These are phyloP conservation scores for Herpetospermum pedunculosum DNA, from an alignment of 306 rosid genomes.

Conservation along the genomic window DNA sequence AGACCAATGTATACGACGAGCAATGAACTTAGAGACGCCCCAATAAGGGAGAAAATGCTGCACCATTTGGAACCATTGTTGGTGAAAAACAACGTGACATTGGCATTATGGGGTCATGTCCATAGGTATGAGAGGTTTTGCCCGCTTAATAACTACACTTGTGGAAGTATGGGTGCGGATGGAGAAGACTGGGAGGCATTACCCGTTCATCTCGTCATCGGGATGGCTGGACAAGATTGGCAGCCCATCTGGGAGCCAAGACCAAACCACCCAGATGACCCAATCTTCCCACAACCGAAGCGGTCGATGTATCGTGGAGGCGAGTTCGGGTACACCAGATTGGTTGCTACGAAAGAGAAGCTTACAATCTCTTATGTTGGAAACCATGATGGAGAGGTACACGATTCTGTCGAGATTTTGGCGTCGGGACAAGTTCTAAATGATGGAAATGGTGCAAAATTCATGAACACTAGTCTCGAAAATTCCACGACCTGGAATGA, in stretches of 20 bases:
- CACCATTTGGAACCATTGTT: conserved; percentile 75
- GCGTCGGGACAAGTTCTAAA: conserved; percentile 47
- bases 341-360: conserved; percentile 58
- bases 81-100: conserved; percentile 63
- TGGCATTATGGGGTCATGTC: conserved; percentile 93
- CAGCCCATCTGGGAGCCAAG: conserved; percentile 81
- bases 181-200: conserved; percentile 25
- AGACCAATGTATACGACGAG: conserved; percentile 92
- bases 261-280: conserved; percentile 40
- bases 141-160: conserved; percentile 60
- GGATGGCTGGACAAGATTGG: conserved; percentile 91
- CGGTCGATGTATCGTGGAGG: conserved; percentile 71
- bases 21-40: conserved; percentile 50
- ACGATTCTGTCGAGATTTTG: conserved; percentile 49
- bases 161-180: conserved; percentile 31
- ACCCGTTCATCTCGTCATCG: conserved; percentile 78
- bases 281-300: conserved; percentile 71
- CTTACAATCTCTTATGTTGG: conserved; percentile 54
- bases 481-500: conserved; percentile 5
- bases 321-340: conserved; percentile 78
- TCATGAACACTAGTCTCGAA: conserved; percentile 12
- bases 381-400: conserved; percentile 75
- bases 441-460: conserved; percentile 6
- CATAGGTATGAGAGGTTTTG: conserved; percentile 88
- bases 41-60: conserved; percentile 49